Conservation (phyloP, 1,139 yeast species). For the Protomyces lactucae-debilis region DNA sequence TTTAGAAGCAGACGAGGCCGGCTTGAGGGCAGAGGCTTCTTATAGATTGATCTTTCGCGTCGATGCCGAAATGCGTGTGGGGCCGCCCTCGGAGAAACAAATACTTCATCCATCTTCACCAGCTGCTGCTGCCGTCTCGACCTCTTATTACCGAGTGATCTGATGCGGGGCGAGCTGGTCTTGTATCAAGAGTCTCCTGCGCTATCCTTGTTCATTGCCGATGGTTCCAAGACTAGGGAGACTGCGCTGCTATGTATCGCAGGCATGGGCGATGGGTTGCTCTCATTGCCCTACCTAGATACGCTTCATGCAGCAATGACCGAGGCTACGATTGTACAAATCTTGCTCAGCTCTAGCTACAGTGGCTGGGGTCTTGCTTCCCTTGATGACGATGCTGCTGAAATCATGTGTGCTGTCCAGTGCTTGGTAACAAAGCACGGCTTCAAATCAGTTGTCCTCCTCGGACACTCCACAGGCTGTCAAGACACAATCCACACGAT, state of each 20-base stretch:
- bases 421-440: neutral
- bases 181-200: neutral
- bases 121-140: too few relatives aligned
- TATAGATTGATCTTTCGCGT: too few relatives aligned
- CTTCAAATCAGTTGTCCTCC: neutral
- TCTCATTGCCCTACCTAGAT: neutral
- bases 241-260: neutral
- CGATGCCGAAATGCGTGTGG: too few relatives aligned
- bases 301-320: neutral
- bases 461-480: neutral
- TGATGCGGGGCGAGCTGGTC: neutral
- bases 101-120: too few relatives aligned
- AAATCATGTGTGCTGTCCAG: neutral
- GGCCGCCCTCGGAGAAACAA: too few relatives aligned
- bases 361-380: neutral
- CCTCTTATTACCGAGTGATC: too few relatives aligned
- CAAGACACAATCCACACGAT: neutral
- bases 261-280: neutral
- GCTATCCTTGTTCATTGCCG: neutral
- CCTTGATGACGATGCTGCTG: neutral
- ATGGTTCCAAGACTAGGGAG: neutral
- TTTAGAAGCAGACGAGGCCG: too few relatives aligned
- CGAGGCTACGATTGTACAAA: neutral
- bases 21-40: too few relatives aligned
- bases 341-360: neutral